Conservation (phyloP, 768 basidiomycete species). For the Leccinum aurantiacum region DNA sequence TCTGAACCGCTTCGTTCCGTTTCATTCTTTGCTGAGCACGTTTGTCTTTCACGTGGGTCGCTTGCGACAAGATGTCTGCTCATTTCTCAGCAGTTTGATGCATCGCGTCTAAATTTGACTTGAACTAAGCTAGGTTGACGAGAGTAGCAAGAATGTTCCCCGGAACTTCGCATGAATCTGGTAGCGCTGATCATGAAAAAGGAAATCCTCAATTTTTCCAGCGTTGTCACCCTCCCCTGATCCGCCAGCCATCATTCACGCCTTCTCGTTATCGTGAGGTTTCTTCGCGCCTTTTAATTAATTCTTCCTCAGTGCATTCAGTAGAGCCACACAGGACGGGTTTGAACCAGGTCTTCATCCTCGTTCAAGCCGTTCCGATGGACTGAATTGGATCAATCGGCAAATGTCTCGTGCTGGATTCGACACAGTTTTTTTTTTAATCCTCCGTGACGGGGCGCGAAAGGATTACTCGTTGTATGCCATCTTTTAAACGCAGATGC, state of each 20-base stretch:
- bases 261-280: constrained; percentile 33
- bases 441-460: constrained; percentile 9
- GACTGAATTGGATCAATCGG: constrained; percentile 18
- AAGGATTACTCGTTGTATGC: constrained; percentile 9
- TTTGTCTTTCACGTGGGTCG: constrained; percentile 11
- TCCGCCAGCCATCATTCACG: constrained; percentile 33
- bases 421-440: constrained; percentile 4
- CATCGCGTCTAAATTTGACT: constrained; percentile 10
- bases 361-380: constrained; percentile 12
- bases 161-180: constrained; percentile 10
- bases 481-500: constrained; percentile 12
- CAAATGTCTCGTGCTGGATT: constrained; percentile 15
- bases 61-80: constrained; percentile 5
- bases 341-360: constrained; percentile 12
- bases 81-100: constrained; percentile 4
- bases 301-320: constrained; percentile 21
- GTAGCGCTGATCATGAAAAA: constrained; percentile 30
- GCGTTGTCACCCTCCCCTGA: constrained; percentile 28
- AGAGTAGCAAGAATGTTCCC: constrained; percentile 8
- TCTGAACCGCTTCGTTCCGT: constrained; percentile 15
- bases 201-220: constrained; percentile 16
- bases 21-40: constrained; percentile 16
- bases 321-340: constrained; percentile 12
- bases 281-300: constrained; percentile 31
- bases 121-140: constrained; percentile 5